Conservation (phyloP, 495 filamentous ascomycete genomes). For the Penicillium flavigenum region DNA sequence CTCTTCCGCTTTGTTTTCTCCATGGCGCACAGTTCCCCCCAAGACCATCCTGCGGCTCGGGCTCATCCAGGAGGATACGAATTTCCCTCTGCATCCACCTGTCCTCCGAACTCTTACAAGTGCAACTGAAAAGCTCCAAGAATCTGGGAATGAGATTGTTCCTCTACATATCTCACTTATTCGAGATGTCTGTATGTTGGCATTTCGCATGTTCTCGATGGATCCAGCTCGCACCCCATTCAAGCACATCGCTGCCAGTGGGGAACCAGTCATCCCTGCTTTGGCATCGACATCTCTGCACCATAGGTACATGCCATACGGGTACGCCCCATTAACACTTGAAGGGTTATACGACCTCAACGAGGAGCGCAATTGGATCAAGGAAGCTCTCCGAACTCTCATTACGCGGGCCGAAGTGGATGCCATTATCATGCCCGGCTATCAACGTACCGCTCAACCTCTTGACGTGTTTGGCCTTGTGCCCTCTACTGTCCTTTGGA, state of each 20-base stretch:
- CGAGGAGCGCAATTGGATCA: constrained; percentile 11
- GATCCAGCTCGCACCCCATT: constrained; percentile 21
- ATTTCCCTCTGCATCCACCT: constrained; percentile 25
- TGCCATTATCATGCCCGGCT: constrained; percentile 22
- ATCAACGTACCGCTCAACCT: constrained; percentile 19
- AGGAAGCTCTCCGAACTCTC: constrained; percentile 17
- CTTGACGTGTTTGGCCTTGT: constrained; percentile 18
- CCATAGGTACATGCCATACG: constrained; percentile 15
- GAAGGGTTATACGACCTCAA: constrained; percentile 20
- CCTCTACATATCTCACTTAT: constrained; percentile 14
- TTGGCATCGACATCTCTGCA: constrained; percentile 18
- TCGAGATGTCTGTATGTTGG: constrained; percentile 11
- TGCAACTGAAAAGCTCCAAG: constrained; percentile 7
- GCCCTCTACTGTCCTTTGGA: constrained; percentile 22
- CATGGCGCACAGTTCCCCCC: constrained; percentile 13
- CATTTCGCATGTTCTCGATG: constrained; percentile 26
- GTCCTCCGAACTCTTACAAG: constrained; percentile 16
- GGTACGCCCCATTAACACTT: constrained; percentile 16
- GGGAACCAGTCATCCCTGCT: constrained; percentile 25
- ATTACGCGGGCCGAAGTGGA: constrained; percentile 15
- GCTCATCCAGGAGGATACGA: constrained; percentile 16
- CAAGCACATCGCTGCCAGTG: constrained; percentile 23
- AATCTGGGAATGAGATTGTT: constrained; percentile 19
- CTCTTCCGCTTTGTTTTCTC: constrained; percentile 16
- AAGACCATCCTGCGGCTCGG: constrained; percentile 16